These are phyloP conservation scores for Trichosporon asahii DNA, from an alignment of 1,284 basidiomycete species.

Conservation along the genomic window DNA sequence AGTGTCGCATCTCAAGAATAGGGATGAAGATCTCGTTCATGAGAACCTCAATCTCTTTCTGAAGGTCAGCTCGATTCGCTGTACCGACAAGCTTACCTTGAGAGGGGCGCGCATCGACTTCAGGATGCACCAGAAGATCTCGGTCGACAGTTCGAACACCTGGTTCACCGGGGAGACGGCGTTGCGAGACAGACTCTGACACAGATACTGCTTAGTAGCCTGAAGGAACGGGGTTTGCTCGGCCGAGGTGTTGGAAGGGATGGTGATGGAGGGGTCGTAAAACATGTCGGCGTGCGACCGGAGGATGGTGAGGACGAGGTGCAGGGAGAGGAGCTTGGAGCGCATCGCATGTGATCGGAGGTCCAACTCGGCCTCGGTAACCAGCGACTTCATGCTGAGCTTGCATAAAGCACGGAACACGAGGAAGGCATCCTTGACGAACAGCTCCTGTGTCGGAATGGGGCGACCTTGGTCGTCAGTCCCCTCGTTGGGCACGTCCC, in stretches of 20 bases:
- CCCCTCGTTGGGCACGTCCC: slow-evolving; percentile 37
- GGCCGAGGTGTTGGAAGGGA: slow-evolving; percentile 78
- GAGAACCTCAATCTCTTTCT: slow-evolving; percentile 98
- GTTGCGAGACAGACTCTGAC: slow-evolving; percentile 87
- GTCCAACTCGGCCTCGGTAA: slow-evolving; percentile 88
- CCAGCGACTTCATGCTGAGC: slow-evolving; percentile 93
- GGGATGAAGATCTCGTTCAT: slow-evolving; percentile 99
- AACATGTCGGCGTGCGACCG: slow-evolving; percentile 87
- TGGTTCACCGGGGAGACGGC: slow-evolving; percentile 92
- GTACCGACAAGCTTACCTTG: slow-evolving; percentile 55
- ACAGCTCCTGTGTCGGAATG: slow-evolving; percentile 63
- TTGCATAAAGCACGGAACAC: slow-evolving; percentile 95
- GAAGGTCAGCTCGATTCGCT: neutral
- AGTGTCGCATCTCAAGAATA: slow-evolving; percentile 96
- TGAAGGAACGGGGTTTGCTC: slow-evolving; percentile 86
- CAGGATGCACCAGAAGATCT: slow-evolving; percentile 97
- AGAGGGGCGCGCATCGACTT: slow-evolving; percentile 91
- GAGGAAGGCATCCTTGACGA: slow-evolving; percentile 93
- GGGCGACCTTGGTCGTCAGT: slow-evolving; percentile 25
- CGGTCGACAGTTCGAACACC: slow-evolving; percentile 96
- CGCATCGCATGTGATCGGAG: slow-evolving; percentile 92
- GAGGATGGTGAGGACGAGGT: slow-evolving; percentile 86
- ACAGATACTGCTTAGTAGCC: slow-evolving; percentile 91
- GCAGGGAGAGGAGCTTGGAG: slow-evolving; percentile 86
- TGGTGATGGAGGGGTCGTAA: slow-evolving; percentile 75